Conservation (phyloP, 1,284 basidiomycete genomes). For the Cystobasidium sp. region DNA sequence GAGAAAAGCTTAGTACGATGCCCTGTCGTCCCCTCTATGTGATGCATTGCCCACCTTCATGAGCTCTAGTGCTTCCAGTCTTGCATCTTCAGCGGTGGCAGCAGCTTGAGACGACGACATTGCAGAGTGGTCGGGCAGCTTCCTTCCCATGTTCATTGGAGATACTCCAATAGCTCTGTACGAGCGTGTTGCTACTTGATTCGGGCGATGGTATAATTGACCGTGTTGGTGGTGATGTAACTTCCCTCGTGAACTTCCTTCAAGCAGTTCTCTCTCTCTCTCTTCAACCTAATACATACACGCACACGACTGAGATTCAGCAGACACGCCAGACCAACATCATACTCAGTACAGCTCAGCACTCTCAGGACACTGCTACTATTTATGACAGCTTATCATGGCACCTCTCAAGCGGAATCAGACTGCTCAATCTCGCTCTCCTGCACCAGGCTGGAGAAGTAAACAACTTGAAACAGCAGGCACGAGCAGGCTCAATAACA, state of each 20-base stretch:
- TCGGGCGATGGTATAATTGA: too few species aligned
- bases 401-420: slow-evolving; percentile 6
- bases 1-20: background rate
- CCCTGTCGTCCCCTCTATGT: background rate
- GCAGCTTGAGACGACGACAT: background rate
- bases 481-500: background rate
- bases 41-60: slow-evolving; percentile 25
- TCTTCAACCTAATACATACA: background rate
- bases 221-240: slow-evolving; percentile 1
- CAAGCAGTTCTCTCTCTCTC: background rate
- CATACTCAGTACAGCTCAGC: background rate
- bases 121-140: slow-evolving; percentile 16
- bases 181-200: background rate
- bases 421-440: slow-evolving; percentile 1
- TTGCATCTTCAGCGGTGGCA: slow-evolving; percentile 28
- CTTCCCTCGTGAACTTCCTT: background rate
- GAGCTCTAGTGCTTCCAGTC: slow-evolving; percentile 25
- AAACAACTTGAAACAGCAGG: background rate
- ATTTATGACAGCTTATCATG: background rate
- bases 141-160: slow-evolving; percentile 20
- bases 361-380: background rate
- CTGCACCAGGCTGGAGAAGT: background rate
- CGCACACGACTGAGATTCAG: background rate
- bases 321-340: background rate
- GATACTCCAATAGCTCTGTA: background rate